phyloP scores from a whole-genome alignment of 1,284 basidiomycete genomes.

The Pulveroboletus sp. region DNA sequence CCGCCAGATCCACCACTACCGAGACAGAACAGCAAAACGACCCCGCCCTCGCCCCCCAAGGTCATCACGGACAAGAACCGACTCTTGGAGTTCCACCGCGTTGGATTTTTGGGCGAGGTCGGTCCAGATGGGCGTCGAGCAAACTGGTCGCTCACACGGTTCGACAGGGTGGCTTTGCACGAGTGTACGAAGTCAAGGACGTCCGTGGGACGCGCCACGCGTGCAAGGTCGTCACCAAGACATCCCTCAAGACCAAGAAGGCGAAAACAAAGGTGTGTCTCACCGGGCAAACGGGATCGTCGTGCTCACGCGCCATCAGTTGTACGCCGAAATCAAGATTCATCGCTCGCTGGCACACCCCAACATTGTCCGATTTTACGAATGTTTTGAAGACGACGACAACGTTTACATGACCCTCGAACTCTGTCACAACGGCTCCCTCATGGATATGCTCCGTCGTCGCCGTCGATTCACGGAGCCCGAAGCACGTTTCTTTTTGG shows the following conservation, averaged over 20 bases:
- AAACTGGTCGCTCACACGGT: constrained; percentile 2
- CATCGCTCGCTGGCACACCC: constrained; percentile 90
- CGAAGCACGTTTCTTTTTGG: constrained; percentile 89
- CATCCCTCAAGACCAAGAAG: constrained; percentile 85
- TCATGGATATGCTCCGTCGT: constrained; percentile 90
- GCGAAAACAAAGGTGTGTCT: constrained; percentile 83
- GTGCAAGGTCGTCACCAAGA: constrained; percentile 88
- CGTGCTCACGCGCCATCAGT: constrained; percentile 44
- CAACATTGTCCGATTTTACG: constrained; percentile 90
- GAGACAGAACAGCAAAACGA: constrained; percentile 78
- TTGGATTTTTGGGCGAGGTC: constrained; percentile 87
- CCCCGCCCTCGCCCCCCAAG: constrained; percentile 80
- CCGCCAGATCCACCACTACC: constrained; percentile 60
- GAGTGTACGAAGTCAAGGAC: constrained; percentile 88
- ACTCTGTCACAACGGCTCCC: constrained; percentile 85
- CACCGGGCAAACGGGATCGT: neutral
- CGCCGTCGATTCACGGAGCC: constrained; percentile 90
- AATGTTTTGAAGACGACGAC: constrained; percentile 94
- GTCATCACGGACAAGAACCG: constrained; percentile 70
- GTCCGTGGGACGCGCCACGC: constrained; percentile 63
- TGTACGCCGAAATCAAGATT: constrained; percentile 99
- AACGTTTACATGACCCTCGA: constrained; percentile 99
- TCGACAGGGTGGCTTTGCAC: constrained; percentile 82
- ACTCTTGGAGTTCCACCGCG: constrained; percentile 60
- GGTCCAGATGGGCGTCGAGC: neutral